Conservation (phyloP, 2,329 filamentous ascomycete genomes). For the Aspergillus pseudotamarii region DNA sequence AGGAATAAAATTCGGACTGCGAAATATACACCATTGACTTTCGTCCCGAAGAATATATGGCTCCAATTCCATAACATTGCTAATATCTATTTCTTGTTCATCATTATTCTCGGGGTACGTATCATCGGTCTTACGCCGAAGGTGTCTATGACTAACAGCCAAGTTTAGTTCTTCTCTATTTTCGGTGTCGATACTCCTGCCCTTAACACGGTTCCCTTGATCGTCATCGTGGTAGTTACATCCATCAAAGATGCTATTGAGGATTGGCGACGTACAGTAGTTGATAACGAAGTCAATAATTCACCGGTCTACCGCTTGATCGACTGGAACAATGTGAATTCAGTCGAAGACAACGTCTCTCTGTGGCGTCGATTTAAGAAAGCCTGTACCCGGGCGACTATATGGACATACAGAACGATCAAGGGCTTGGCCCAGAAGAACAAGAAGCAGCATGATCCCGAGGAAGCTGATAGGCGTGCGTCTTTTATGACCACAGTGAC, state of each 20-base stretch:
- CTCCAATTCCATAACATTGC: conserved; percentile 98
- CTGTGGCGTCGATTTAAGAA: conserved; percentile 91
- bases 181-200: conserved; percentile 92
- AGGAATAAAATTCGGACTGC: conserved; percentile 97
- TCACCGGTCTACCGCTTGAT: conserved; percentile 87
- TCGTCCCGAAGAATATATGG: conserved; percentile 95
- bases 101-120: conserved; percentile 90
- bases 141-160: conserved; percentile 23
- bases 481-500: conserved; percentile 67
- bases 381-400: conserved; percentile 66
- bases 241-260: conserved; percentile 94
- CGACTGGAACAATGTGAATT: conserved; percentile 92
- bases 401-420: conserved; percentile 59
- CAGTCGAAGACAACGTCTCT: conserved; percentile 81
- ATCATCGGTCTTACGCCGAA: not conserved
- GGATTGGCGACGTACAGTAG: conserved; percentile 86
- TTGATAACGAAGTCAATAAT: conserved; percentile 95
- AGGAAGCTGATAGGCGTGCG: conserved; percentile 60
- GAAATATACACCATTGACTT: conserved; percentile 94
- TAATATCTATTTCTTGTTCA: conserved; percentile 97
- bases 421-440: conserved; percentile 53
- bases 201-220: conserved; percentile 85
- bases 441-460: conserved; percentile 34
- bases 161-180: conserved; percentile 81
- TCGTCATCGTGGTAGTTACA: conserved; percentile 86